Evolutionary conservation across 129 eudicot genomes (phyloP).

Genomic region (Chrysanthemum lavandulifolium): DNA sequence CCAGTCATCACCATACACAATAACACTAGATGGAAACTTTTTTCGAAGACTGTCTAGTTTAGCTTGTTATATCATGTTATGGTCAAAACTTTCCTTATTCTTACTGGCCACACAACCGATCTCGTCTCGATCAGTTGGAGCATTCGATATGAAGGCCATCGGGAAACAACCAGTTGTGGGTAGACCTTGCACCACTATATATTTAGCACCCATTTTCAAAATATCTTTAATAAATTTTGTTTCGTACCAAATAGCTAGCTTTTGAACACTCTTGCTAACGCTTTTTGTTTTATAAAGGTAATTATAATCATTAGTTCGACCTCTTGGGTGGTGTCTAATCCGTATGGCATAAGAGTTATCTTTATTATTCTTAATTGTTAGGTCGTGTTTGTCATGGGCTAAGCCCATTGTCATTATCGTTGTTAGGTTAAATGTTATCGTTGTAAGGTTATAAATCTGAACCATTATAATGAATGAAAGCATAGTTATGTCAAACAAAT

Average conservation of each 20-base stretch:
- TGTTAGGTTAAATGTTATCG: no score
- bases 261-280: constrained; percentile 11
- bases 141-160: background rate
- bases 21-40: background rate
- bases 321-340: no score
- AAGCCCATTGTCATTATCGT: no score
- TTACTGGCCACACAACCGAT: background rate
- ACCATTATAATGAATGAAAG: no score
- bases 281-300: constrained; percentile 3
- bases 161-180: background rate
- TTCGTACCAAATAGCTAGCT: constrained; percentile 8
- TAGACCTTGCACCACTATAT: constrained; percentile 31
- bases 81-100: background rate
- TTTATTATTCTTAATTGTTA: no score
- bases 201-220: constrained; percentile 24
- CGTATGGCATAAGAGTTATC: no score
- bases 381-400: no score
- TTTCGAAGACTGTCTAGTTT: no score
- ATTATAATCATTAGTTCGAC: constrained; percentile 34
- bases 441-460: no score
- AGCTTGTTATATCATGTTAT: no score
- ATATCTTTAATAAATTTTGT: constrained; percentile 15
- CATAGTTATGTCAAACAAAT: no score
- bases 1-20: background rate
- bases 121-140: background rate